A percentile compares a stretch with the other conserved stretches of the same genome.
These are phyloP conservation scores for Ophiostoma piceae DNA, from an alignment of 2,329 filamentous ascomycete species.

Conservation along the genomic window DNA sequence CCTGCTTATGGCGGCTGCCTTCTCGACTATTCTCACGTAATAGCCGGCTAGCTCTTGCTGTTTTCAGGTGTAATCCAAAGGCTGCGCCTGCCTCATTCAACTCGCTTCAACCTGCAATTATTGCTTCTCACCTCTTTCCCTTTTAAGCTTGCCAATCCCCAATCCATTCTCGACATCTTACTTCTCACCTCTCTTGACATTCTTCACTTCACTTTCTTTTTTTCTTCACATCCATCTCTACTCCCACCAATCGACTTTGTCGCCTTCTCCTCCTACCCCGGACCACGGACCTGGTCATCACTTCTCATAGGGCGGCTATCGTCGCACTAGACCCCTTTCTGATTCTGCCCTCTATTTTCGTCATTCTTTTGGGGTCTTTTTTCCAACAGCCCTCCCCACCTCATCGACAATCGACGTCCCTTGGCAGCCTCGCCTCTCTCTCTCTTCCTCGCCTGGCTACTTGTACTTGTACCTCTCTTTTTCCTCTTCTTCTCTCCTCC, in stretches of 20 bases:
- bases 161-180: background rate
- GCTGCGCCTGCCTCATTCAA: background rate
- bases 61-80: background rate
- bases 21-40: background rate
- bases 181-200: background rate
- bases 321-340: constrained; percentile 16
- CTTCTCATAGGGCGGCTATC: constrained; percentile 18
- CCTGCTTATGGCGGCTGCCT: no score
- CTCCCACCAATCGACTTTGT: background rate
- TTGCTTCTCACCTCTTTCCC: constrained; percentile 2
- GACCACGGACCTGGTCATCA: constrained; percentile 11
- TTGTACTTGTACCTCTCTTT: background rate
- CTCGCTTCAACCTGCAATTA: background rate
- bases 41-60: background rate
- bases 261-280: constrained; percentile 13
- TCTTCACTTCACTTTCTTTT: background rate
- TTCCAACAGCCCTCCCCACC: constrained; percentile 14
- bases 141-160: background rate
- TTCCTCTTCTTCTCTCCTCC: background rate
- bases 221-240: no score
- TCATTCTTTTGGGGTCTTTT: constrained; percentile 6
- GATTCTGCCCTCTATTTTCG: constrained; percentile 7
- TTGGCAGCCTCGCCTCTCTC: constrained; percentile 21
- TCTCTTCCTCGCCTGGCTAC: background rate
- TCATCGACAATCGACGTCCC: constrained; percentile 16